Base-by-base conservation (phyloP, 805 yeast species). In the Candida schatavii region DNA sequence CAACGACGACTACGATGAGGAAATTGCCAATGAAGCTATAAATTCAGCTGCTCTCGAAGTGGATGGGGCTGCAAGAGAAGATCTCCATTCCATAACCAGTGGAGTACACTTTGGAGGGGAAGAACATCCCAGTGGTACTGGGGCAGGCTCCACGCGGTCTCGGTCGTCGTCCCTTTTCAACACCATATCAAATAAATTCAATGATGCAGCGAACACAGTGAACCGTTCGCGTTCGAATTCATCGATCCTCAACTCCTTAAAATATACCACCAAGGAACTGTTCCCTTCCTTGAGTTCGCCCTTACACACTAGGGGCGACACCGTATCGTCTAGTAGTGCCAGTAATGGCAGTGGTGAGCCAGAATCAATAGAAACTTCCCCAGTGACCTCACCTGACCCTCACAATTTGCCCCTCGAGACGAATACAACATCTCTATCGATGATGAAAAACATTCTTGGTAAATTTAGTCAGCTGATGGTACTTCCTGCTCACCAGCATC, bases 81-180 rank as follows among this genome's bases (percentile, higher is more conserved):
- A 31, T 14, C 9, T 7, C 18, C 15, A 31, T 17, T 31, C 35
- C 11, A 17, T 31, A 31, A 11, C 15, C 21, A 31, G 35, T 15
- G 35, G 35, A 9, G 15, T 13, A 9, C 38, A 35, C 35, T 29
- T 35, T 44, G 21, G 13, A 4, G 18, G 11, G 20, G 35, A 31
- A 9, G 13, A 14, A 7, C 9, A 17, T 22, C 11, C 13, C 18
- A n/a, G 22, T 4, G 21, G 21, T 11, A 18, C 21, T 5, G 21
- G 21, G 15, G 35, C 22, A 7, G 35, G 21, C 9, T 7, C 32
- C 10, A 45, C 43, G 18, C 42, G 74, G 22, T 64, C 72, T 7
- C 57, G 74, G 27, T 68, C 74, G 11, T 55, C 66, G 10, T 69
- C 74, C 1, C 45, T 70, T 6, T 51, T 70, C 43, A 67, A 68